Conservation (phyloP, 495 filamentous ascomycete species). For the Diplogelasinospora grovesii region DNA sequence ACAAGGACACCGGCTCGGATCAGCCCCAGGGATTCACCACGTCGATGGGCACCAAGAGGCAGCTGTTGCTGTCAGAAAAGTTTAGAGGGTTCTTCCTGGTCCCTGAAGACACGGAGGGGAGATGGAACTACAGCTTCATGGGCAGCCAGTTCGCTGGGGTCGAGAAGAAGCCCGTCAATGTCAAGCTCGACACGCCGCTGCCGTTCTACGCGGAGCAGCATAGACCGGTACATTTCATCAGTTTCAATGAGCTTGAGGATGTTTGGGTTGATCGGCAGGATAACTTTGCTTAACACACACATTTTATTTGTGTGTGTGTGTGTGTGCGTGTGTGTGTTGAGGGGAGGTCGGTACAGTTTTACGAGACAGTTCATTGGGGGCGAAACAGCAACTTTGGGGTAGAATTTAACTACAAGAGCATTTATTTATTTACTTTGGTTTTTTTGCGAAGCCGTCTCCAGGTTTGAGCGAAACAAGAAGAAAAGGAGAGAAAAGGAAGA, state of each 20-base stretch:
- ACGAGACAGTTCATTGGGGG: too few relatives aligned
- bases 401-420: too few relatives aligned
- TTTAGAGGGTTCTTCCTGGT: slow-evolving; percentile 94
- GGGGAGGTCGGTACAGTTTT: too few relatives aligned
- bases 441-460: too few relatives aligned
- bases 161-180: slow-evolving; percentile 84
- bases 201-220: slow-evolving; percentile 92
- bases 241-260: slow-evolving; percentile 87
- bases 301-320: not conserved
- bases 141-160: slow-evolving; percentile 75
- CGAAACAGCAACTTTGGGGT: too few relatives aligned
- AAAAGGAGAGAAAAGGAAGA: too few relatives aligned
- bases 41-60: slow-evolving; percentile 90
- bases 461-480: too few relatives aligned
- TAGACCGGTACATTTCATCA: slow-evolving; percentile 88
- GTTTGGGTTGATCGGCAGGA: slow-evolving; percentile 81
- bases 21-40: slow-evolving; percentile 91
- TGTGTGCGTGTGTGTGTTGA: not conserved
- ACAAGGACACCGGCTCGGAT: slow-evolving; percentile 85
- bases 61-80: slow-evolving; percentile 83
- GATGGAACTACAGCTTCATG: slow-evolving; percentile 99
- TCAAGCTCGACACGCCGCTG: slow-evolving; percentile 87
- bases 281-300: slow-evolving; percentile 64
- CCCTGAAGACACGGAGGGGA: slow-evolving; percentile 76
- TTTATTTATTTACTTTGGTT: too few relatives aligned